These are phyloP conservation scores for Erodium moschatum DNA, from an alignment of 441 rosid species.

Conservation along the genomic window DNA sequence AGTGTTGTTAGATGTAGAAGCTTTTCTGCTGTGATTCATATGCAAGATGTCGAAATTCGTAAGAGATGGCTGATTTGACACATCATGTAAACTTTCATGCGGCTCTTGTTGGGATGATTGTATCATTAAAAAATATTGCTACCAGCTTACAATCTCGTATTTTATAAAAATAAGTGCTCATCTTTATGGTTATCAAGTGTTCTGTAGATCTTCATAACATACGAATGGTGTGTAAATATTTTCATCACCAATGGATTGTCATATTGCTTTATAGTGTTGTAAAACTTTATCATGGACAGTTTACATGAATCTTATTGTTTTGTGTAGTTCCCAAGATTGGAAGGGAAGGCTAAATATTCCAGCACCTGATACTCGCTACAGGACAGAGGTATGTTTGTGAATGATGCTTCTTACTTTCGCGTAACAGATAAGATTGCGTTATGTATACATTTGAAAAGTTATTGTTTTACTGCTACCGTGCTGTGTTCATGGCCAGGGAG, in stretches of 20 bases:
- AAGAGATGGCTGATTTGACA: neutral
- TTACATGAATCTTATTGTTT: neutral
- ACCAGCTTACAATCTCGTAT: neutral
- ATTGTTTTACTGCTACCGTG: neutral
- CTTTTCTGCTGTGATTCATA: slow-evolving; percentile 2
- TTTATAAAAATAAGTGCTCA: neutral
- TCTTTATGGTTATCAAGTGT: neutral
- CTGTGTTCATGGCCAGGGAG: neutral
- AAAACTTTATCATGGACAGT: neutral
- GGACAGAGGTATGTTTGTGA: slow-evolving; percentile 49
- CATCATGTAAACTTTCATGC: neutral
- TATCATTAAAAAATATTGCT: neutral
- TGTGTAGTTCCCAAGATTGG: slow-evolving; percentile 78
- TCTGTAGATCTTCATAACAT: neutral
- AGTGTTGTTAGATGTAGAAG: neutral
- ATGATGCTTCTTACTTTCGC: neutral
- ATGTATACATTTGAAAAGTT: neutral
- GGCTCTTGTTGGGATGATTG: neutral
- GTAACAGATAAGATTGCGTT: neutral
- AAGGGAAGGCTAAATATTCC: slow-evolving; percentile 73
- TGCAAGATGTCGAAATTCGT: neutral
- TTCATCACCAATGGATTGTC: neutral
- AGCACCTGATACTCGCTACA: slow-evolving; percentile 75
- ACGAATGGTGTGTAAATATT: neutral
- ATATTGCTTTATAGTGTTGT: neutral